Conservation (phyloP, 2,329 filamentous ascomycete species). For the Aspergillus quadricinctus region DNA sequence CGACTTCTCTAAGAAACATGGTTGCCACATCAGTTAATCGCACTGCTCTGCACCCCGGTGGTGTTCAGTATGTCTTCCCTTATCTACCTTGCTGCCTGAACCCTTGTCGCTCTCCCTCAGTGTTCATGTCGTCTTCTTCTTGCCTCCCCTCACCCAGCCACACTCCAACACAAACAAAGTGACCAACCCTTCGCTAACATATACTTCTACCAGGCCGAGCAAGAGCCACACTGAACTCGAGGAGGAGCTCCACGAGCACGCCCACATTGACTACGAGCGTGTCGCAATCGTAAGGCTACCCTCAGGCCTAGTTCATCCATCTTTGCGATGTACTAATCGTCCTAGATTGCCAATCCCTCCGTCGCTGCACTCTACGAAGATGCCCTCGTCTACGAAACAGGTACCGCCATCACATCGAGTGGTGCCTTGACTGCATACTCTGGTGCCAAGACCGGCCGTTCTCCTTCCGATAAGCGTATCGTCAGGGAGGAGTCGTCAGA, state of each 20-base stretch:
- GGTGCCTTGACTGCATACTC: constrained; percentile 97
- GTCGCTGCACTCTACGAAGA: constrained; percentile 97
- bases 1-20: constrained; percentile 51
- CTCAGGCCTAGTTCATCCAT: neutral
- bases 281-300: constrained; percentile 78
- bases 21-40: constrained; percentile 69
- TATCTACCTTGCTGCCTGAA: neutral
- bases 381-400: constrained; percentile 95
- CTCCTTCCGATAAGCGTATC: constrained; percentile 94
- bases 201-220: constrained; percentile 58
- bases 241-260: constrained; percentile 94
- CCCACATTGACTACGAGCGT: constrained; percentile 98
- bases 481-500: constrained; percentile 87
- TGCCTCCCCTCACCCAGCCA: constrained; percentile 4
- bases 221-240: constrained; percentile 93
- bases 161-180: constrained; percentile 1
- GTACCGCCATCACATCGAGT: constrained; percentile 92
- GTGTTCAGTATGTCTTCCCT: constrained; percentile 69
- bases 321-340: constrained; percentile 6
- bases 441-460: constrained; percentile 95
- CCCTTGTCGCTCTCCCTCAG: neutral
- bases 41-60: constrained; percentile 83
- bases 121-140: constrained; percentile 8
- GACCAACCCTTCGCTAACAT: constrained; percentile 9
- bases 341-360: constrained; percentile 78